These are phyloP conservation scores for Litsea cubeba DNA, from an alignment of 164 flowering plant species.

Conservation along the genomic window DNA sequence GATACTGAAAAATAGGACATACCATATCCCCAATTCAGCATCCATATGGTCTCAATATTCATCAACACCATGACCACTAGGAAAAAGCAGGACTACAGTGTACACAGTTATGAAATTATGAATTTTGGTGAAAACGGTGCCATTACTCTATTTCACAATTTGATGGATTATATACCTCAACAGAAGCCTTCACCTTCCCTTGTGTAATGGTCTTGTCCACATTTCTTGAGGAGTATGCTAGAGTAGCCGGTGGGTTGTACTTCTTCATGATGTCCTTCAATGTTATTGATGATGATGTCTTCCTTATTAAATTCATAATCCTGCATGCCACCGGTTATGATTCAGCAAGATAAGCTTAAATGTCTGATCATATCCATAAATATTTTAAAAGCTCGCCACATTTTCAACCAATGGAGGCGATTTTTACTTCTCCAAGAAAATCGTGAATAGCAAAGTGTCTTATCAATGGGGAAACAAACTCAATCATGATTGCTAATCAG, in stretches of 20 bases:
- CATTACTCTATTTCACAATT: background rate
- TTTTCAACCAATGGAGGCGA: background rate
- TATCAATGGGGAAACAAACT: background rate
- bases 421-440: background rate
- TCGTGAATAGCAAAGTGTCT: too few species aligned
- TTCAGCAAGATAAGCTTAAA: constrained; percentile 1
- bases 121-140: background rate
- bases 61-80: background rate
- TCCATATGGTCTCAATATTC: background rate
- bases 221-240: constrained; percentile 29
- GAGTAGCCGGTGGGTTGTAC: constrained; percentile 45
- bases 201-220: constrained; percentile 50
- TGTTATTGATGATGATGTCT: constrained; percentile 35
- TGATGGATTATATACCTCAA: constrained; percentile 44
- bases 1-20: background rate
- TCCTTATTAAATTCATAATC: constrained; percentile 40
- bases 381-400: background rate
- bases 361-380: background rate
- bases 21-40: background rate
- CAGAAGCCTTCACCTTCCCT: constrained; percentile 70
- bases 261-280: constrained; percentile 36
- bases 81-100: too few species aligned
- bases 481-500: background rate
- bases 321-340: constrained; percentile 33
- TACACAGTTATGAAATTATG: background rate